Evolutionary conservation across 257 asterid genomes (phyloP).

Genomic region (Striga asiatica): DNA sequence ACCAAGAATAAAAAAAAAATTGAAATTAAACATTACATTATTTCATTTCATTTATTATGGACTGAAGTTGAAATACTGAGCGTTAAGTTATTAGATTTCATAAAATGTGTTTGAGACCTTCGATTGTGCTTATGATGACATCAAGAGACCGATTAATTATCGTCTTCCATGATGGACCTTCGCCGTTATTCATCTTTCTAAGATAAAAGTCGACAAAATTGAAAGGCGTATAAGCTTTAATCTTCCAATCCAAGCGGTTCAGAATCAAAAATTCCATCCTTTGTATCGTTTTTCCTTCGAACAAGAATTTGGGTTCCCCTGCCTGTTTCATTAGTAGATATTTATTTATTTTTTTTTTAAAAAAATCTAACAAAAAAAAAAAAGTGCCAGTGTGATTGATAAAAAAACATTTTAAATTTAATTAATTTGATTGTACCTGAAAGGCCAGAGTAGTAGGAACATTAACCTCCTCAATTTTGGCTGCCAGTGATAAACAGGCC

Average conservation of each 20-base stretch:
- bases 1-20: slow-evolving; percentile 7
- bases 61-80: too few relatives aligned
- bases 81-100: too few relatives aligned
- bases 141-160: slow-evolving; percentile 30
- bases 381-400: too few relatives aligned
- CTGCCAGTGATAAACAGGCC: slow-evolving; percentile 70
- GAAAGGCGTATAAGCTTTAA: slow-evolving; percentile 56
- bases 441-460: slow-evolving; percentile 39
- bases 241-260: slow-evolving; percentile 47
- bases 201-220: slow-evolving; percentile 46
- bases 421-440: slow-evolving; percentile 33
- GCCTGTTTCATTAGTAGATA: too few relatives aligned
- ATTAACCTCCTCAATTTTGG: slow-evolving; percentile 57
- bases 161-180: slow-evolving; percentile 16
- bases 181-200: slow-evolving; percentile 32
- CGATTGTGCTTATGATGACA: slow-evolving; percentile 33
- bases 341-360: too few relatives aligned
- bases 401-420: not conserved
- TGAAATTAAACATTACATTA: not conserved
- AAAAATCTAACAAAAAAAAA: too few relatives aligned
- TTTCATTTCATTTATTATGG: too few relatives aligned
- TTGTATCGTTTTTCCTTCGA: slow-evolving; percentile 45
- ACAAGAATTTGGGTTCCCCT: slow-evolving; percentile 33
- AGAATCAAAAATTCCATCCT: slow-evolving; percentile 68
- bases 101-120: too few relatives aligned